Conservation (phyloP, 2,329 filamentous ascomycete species). For the Fusarium sp. region DNA sequence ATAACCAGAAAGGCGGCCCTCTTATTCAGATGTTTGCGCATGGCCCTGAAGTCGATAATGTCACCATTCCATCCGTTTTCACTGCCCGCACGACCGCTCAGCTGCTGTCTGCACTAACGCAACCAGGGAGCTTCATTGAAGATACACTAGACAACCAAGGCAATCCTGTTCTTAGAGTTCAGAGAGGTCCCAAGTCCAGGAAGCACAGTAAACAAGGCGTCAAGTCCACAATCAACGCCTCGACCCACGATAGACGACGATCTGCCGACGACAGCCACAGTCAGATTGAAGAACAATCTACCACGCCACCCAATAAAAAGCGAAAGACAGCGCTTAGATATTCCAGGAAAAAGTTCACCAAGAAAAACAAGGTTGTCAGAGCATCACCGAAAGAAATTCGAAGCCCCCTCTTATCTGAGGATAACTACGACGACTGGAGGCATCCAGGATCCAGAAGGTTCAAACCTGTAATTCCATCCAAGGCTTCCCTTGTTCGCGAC, state of each 20-base stretch:
- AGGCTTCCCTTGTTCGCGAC: neutral
- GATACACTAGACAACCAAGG: constrained; percentile 69
- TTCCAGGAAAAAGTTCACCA: constrained; percentile 9
- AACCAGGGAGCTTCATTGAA: constrained; percentile 71
- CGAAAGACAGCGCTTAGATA: constrained; percentile 10
- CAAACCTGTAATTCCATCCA: constrained; percentile 12
- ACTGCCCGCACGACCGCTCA: constrained; percentile 95
- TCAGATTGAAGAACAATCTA: constrained; percentile 7
- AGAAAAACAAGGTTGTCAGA: constrained; percentile 10
- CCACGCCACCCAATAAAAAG: constrained; percentile 11
- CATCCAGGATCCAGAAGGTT: constrained; percentile 1
- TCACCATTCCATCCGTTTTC: constrained; percentile 93
- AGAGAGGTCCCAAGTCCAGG: constrained; percentile 54
- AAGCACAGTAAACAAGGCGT: constrained; percentile 13
- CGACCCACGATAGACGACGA: constrained; percentile 24
- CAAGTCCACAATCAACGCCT: constrained; percentile 11
- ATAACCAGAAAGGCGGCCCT: constrained; percentile 87
- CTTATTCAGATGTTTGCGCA: constrained; percentile 98
- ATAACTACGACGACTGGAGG: constrained; percentile 20
- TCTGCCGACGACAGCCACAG: constrained; percentile 5
- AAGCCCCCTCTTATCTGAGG: constrained; percentile 24
- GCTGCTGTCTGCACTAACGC: constrained; percentile 86
- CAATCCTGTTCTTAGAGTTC: constrained; percentile 63
- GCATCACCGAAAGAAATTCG: constrained; percentile 18
- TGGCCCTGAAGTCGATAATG: constrained; percentile 87